Evolutionary conservation across 2,329 filamentous ascomycete genomes (phyloP), one percentile per base, ranked within the genome.

Genomic region (Fusarium begoniae): DNA sequence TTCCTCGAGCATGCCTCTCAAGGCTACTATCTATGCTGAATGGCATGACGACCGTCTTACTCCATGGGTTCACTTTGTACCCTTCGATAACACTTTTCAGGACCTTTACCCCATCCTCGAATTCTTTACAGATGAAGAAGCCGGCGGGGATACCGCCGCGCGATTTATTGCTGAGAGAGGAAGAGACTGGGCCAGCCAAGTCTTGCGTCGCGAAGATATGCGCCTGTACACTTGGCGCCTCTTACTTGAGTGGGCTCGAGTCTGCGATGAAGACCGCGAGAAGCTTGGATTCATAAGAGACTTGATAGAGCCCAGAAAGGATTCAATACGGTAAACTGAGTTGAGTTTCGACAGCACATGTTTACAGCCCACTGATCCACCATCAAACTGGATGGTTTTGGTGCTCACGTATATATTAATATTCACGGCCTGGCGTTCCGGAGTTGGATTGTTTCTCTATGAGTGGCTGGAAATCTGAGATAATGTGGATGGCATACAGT

Each of bases 61-160:
- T 20, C 89, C 91, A 0, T 95, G 92, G 92, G 84, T 88, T 71
- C 93, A 95, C 81, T 94, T 93, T 75, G 89, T 91, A 3, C 92
- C 93, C 5, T 86, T 94, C 77, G 91, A 93, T 79, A 92, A 92
- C 77, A 88, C 88, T 4, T 92, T 90, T 67, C 84, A 88, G 59
- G 93, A 94, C 53, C 79, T 93, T 15, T 93, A 92, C 74, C 87
- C 87, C 15, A 85, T 91, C 15, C 82, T 93, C 75, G 88, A 90
- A 55, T 94, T 90, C 80, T 92, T 94, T 68, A 83, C 90, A n/a
- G 87, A 88, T 48, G 84, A 87, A 45, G 75, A 76, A 22, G 78
- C 75, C 6, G 79, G 80, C 10, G 85, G 86, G 58, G 90, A 93
- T 75, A 82, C 83, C 3, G 85, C 86, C n/a, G 92, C 91, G 2